Conservation (phyloP, 805 yeast genomes). For the Wickerhamiella parazyma region DNA sequence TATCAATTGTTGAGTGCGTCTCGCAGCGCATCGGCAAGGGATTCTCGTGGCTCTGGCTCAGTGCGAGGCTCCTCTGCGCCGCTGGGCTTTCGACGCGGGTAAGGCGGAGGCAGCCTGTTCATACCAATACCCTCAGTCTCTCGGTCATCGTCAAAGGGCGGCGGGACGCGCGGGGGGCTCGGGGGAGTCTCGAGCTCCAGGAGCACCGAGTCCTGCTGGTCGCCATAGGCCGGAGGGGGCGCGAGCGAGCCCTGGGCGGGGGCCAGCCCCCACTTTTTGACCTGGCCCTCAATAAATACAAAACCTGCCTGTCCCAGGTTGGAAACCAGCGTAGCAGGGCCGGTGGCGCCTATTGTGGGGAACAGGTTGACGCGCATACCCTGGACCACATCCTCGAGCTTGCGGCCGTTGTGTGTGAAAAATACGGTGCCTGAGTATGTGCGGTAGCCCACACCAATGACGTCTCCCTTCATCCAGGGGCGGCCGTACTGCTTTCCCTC, state of each 20-base stretch:
- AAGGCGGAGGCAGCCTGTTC: conserved; percentile 11
- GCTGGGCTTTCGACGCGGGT: not conserved
- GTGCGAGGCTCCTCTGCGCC: not conserved
- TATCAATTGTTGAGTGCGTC: not conserved
- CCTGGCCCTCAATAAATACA: conserved; percentile 84
- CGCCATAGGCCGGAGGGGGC: conserved; percentile 88
- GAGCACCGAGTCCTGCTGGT: conserved; percentile 62
- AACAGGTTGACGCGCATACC: conserved; percentile 60
- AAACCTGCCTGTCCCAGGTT: conserved; percentile 83
- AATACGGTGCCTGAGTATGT: conserved; percentile 74
- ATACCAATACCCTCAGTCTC: conserved; percentile 7
- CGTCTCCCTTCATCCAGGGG: conserved; percentile 62
- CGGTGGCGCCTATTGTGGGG: conserved; percentile 83
- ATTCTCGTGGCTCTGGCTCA: too few relatives aligned
- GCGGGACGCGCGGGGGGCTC: conserved; percentile 5
- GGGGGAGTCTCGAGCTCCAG: conserved; percentile 32
- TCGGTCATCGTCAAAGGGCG: conserved; percentile 6
- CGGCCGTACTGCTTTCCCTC: conserved; percentile 31
- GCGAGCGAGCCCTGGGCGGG: conserved; percentile 75
- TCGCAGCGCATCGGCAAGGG: not conserved
- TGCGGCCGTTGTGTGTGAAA: conserved; percentile 90
- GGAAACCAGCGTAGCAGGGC: conserved; percentile 70
- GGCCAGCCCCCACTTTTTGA: conserved; percentile 93
- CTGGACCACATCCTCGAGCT: conserved; percentile 63
- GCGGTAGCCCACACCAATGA: conserved; percentile 82